Conservation (phyloP, 345 rosid genomes). For the Rhizophora mangle region DNA sequence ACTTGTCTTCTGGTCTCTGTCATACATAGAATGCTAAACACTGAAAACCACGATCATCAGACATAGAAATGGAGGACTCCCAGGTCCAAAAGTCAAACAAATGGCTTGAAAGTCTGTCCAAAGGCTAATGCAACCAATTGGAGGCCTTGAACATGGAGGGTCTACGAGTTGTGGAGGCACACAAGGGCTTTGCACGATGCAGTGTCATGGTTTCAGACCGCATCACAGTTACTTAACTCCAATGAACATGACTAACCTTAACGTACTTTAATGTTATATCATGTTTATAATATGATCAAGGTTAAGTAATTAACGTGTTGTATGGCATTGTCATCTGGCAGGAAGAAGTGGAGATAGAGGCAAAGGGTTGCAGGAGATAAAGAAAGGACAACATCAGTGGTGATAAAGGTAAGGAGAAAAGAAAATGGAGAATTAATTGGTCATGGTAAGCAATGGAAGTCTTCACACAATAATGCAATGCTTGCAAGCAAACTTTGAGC, state of each 20-base stretch:
- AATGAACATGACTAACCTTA: no score
- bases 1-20: no score
- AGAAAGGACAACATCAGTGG: slow-evolving; percentile 42
- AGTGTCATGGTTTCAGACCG: slow-evolving; percentile 29
- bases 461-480: slow-evolving; percentile 20
- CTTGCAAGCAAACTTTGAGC: slow-evolving; percentile 41
- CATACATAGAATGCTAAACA: no score
- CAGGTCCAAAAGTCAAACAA: slow-evolving; percentile 2
- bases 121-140: slow-evolving; percentile 9
- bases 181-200: slow-evolving; percentile 35
- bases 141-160: slow-evolving; percentile 20
- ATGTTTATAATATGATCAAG: no score
- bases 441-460: slow-evolving; percentile 58
- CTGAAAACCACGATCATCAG: no score
- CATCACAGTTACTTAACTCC: slow-evolving; percentile 20
- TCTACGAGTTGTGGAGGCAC: slow-evolving; percentile 23
- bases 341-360: slow-evolving; percentile 68
- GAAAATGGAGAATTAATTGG: slow-evolving; percentile 43
- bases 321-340: slow-evolving; percentile 14
- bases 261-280: no score
- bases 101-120: slow-evolving; percentile 21
- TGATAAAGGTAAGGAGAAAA: slow-evolving; percentile 44
- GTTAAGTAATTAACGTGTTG: not conserved
- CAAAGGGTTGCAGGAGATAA: slow-evolving; percentile 41
- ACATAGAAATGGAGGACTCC: slow-evolving; percentile 14